Conservation (phyloP, 2,329 filamentous ascomycete genomes). For the Calonectria henricotiae region DNA sequence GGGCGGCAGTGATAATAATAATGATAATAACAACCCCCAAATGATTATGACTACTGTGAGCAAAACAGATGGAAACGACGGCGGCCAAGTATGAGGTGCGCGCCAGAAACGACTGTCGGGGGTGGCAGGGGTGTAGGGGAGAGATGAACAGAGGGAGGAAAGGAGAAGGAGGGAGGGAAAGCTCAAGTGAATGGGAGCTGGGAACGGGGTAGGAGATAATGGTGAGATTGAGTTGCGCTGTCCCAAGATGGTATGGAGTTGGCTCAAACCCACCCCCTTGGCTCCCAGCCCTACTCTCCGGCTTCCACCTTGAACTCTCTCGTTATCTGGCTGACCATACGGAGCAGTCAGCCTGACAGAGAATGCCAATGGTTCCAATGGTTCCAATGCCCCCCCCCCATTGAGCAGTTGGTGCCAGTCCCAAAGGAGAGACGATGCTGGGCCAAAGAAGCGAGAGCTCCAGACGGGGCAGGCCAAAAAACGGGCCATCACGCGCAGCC, state of each 20-base stretch:
- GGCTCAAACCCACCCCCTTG: conserved; percentile 27
- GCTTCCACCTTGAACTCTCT: conserved; percentile 19
- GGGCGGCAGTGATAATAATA: not conserved
- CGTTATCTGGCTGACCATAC: conserved; percentile 1
- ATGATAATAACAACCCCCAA: conserved; percentile 9
- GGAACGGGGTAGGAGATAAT: conserved; percentile 27
- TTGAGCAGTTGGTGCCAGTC: conserved; percentile 1
- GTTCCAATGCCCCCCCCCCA: no score
- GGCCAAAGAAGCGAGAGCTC: conserved; percentile 15
- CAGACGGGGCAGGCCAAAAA: conserved; percentile 8
- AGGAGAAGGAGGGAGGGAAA: conserved; percentile 21
- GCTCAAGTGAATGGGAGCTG: not conserved
- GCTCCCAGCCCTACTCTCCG: conserved; percentile 6
- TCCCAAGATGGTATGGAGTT: conserved; percentile 38
- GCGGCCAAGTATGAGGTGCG: conserved; percentile 44
- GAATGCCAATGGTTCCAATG: conserved; percentile 5
- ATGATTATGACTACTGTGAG: conserved; percentile 32
- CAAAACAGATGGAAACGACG: conserved; percentile 39
- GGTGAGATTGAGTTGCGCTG: conserved; percentile 30
- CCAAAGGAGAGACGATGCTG: conserved; percentile 14
- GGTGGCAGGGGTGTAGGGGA: conserved; percentile 24
- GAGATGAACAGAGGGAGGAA: conserved; percentile 7
- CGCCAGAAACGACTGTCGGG: conserved; percentile 45
- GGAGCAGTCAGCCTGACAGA: not conserved
- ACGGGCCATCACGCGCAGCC: not conserved